phyloP scores from a whole-genome alignment of 2,329 filamentous ascomycete species.

The Penicillium sp. region DNA sequence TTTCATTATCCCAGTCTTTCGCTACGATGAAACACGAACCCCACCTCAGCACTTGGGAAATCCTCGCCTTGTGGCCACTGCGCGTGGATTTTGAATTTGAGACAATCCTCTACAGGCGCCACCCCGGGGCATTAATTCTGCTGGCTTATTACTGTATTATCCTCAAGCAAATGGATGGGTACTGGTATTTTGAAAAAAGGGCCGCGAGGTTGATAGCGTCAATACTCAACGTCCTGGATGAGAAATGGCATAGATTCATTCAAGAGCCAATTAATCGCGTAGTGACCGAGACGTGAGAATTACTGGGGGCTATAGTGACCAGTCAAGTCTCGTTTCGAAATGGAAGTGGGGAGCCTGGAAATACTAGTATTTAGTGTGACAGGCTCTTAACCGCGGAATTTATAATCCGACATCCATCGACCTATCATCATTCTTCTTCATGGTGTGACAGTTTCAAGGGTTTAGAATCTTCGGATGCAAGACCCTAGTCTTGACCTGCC shows the following conservation, averaged over 20 bases:
- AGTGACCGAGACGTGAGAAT: too few relatives aligned
- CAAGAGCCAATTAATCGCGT: background rate
- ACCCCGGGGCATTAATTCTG: slow-evolving; percentile 33
- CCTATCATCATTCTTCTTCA: too few relatives aligned
- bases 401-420: too few relatives aligned
- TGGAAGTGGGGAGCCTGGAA: too few relatives aligned
- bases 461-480: too few relatives aligned
- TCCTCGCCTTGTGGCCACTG: slow-evolving; percentile 33
- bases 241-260: background rate
- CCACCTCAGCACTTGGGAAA: slow-evolving; percentile 27
- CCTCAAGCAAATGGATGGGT: slow-evolving; percentile 29
- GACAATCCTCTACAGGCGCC: slow-evolving; percentile 25
- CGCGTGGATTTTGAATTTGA: slow-evolving; percentile 30
- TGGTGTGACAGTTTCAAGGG: too few relatives aligned
- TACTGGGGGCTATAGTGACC: too few relatives aligned
- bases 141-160: slow-evolving; percentile 37
- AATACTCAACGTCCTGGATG: background rate
- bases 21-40: background rate
- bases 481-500: too few relatives aligned
- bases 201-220: background rate
- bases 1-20: background rate
- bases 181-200: slow-evolving; percentile 37
- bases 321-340: background rate
- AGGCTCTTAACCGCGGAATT: too few relatives aligned
- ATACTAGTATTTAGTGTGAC: too few relatives aligned